phyloP scores from a whole-genome alignment of 345 rosid species.

The Linum trigynum region DNA sequence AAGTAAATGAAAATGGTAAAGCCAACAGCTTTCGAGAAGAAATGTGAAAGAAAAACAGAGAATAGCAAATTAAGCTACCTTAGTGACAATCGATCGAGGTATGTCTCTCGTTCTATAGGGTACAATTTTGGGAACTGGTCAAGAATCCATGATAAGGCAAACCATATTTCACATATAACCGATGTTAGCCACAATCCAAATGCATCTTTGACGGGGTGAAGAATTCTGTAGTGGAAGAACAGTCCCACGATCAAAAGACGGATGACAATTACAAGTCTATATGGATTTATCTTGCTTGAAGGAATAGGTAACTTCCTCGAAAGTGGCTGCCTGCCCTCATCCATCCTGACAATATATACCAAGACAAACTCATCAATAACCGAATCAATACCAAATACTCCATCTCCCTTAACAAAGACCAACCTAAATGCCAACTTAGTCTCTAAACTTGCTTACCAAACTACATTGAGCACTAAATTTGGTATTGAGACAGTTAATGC shows the following conservation, averaged over 20 bases:
- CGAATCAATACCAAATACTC: background rate
- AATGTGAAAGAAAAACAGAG: background rate
- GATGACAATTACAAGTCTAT: conserved; percentile 65
- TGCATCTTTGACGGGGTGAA: conserved; percentile 82
- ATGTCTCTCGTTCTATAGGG: conserved; percentile 85
- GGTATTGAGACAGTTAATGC: too few relatives aligned
- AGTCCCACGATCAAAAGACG: conserved; percentile 86
- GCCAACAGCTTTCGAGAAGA: background rate
- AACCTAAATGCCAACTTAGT: too few relatives aligned
- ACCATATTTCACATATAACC: conserved; percentile 97
- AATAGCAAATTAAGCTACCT: conserved; percentile 35
- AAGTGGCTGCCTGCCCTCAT: conserved; percentile 98
- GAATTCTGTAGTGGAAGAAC: conserved; percentile 89
- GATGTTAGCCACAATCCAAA: conserved; percentile 94
- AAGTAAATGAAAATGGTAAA: conserved; percentile 7
- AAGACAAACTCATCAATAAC: conserved; percentile 9
- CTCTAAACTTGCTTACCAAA: too few relatives aligned
- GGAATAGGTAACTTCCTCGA: conserved; percentile 87
- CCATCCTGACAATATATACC: conserved; percentile 65
- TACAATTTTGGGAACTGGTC: conserved; percentile 98
- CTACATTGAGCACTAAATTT: too few relatives aligned
- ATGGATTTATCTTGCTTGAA: conserved; percentile 95
- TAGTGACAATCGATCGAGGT: conserved; percentile 82
- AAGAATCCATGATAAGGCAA: conserved; percentile 92
- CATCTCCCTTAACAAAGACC: too few relatives aligned